These are phyloP conservation scores for Aureobasidium sp. DNA, from an alignment of 2,329 filamentous ascomycete species.

Conservation along the genomic window DNA sequence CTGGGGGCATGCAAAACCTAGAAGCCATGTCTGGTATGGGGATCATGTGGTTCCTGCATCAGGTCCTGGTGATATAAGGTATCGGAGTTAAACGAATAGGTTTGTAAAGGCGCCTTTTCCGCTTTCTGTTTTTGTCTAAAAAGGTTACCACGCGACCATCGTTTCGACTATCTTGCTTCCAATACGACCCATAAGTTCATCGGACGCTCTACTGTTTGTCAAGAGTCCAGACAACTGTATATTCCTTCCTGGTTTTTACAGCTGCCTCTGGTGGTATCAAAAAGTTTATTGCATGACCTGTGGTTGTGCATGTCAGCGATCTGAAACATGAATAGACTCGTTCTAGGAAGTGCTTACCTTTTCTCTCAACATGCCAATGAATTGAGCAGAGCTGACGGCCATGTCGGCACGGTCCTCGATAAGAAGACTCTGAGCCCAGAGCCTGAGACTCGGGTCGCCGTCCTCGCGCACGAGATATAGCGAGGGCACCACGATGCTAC, in stretches of 20 bases:
- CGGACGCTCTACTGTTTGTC: slow-evolving; percentile 3
- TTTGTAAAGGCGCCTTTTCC: neutral
- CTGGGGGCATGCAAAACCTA: neutral
- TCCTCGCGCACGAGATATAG: slow-evolving; percentile 92
- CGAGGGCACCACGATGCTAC: slow-evolving; percentile 86
- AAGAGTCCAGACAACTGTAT: neutral
- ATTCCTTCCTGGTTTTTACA: neutral
- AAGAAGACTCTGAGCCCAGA: slow-evolving; percentile 94
- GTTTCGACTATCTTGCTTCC: neutral
- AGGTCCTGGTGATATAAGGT: neutral
- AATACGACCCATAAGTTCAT: neutral
- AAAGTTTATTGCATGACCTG: slow-evolving; percentile 5
- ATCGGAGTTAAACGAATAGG: neutral
- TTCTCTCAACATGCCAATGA: slow-evolving; percentile 84
- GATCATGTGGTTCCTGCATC: neutral
- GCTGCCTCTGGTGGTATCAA: neutral
- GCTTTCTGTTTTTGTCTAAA: neutral
- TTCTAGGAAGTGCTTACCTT: slow-evolving; percentile 57
- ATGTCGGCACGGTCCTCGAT: slow-evolving; percentile 94
- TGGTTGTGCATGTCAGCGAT: neutral
- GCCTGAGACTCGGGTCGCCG: slow-evolving; percentile 85
- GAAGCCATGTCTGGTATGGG: neutral
- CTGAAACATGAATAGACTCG: neutral
- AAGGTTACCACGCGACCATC: neutral
- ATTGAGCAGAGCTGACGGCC: slow-evolving; percentile 85